phyloP scores from a whole-genome alignment of 192 early-diverging fungal genomes.

The Podila epigama region DNA sequence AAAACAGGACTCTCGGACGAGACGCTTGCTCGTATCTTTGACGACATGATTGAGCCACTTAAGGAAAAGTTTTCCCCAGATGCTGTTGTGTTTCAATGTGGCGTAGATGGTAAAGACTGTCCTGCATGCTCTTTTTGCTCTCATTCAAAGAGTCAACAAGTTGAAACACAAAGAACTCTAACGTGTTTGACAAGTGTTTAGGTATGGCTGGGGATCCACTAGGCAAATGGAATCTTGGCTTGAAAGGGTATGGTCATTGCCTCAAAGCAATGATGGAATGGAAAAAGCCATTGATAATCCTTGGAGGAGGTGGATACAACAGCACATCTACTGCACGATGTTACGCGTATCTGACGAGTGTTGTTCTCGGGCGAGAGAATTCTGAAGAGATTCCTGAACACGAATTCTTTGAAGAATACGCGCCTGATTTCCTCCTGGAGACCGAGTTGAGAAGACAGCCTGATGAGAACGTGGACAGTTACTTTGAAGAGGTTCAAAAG shows the following conservation, averaged over 20 bases:
- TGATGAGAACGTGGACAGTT: constrained; percentile 36
- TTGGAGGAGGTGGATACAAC: constrained; percentile 71
- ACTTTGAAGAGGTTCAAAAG: constrained; percentile 7
- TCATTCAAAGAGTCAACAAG: no score
- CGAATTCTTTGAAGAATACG: constrained; percentile 49
- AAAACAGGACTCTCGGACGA: constrained; percentile 71
- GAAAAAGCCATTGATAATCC: constrained; percentile 45
- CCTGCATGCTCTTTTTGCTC: no score
- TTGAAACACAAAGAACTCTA: no score
- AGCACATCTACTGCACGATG: constrained; percentile 76
- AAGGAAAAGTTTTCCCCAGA: constrained; percentile 66
- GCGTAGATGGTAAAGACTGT: constrained; percentile 51
- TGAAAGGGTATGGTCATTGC: constrained; percentile 35
- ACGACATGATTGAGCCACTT: constrained; percentile 59
- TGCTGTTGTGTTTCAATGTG: constrained; percentile 87
- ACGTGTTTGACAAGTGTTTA: no score
- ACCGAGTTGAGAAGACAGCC: constrained; percentile 33
- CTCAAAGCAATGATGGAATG: constrained; percentile 35
- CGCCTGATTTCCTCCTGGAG: constrained; percentile 40
- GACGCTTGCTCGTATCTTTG: constrained; percentile 70
- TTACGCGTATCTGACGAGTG: constrained; percentile 81
- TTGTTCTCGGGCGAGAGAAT: constrained; percentile 46
- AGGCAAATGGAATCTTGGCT: constrained; percentile 51
- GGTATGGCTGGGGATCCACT: constrained; percentile 49
- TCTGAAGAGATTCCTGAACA: constrained; percentile 50